These are phyloP conservation scores for Thalia dealbata DNA, from an alignment of 176 grass and related monocot genomes.

Conservation along the genomic window DNA sequence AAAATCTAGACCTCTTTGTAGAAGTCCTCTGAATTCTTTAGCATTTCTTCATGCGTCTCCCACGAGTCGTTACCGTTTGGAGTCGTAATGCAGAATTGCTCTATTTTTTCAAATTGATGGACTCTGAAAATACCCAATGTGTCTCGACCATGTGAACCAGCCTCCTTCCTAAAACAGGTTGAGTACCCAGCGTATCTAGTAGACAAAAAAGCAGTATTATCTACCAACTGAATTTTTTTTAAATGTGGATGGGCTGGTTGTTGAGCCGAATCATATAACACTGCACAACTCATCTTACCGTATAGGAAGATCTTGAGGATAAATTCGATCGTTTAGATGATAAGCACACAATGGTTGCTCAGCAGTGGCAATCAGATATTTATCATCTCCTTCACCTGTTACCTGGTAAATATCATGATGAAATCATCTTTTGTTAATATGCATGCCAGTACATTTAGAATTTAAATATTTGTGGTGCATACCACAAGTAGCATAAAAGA, in stretches of 20 bases:
- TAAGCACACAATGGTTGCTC: constrained; percentile 89
- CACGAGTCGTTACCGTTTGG: constrained; percentile 72
- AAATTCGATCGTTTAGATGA: constrained; percentile 79
- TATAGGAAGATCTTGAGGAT: constrained; percentile 68
- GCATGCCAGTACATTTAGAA: neutral
- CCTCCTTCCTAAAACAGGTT: constrained; percentile 94
- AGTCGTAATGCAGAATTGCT: constrained; percentile 79
- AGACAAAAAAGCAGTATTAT: constrained; percentile 3
- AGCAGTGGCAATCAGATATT: constrained; percentile 90
- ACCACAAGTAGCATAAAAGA: neutral
- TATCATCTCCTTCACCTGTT: constrained; percentile 85
- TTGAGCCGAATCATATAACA: neutral
- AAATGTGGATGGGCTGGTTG: neutral
- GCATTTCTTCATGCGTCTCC: constrained; percentile 76
- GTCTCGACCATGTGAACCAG: constrained; percentile 82
- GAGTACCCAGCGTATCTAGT: constrained; percentile 89
- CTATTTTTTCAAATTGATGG: constrained; percentile 93
- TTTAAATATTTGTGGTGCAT: neutral
- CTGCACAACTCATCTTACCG: constrained; percentile 22
- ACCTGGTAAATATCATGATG: constrained; percentile 30
- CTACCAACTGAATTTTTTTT: neutral
- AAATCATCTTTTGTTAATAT: neutral
- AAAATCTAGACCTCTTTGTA: constrained; percentile 39
- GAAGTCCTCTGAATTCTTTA: constrained; percentile 88
- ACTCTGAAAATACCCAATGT: constrained; percentile 90